phyloP scores from a whole-genome alignment of 2,329 filamentous ascomycete genomes.

The Passalora sequoiae region DNA sequence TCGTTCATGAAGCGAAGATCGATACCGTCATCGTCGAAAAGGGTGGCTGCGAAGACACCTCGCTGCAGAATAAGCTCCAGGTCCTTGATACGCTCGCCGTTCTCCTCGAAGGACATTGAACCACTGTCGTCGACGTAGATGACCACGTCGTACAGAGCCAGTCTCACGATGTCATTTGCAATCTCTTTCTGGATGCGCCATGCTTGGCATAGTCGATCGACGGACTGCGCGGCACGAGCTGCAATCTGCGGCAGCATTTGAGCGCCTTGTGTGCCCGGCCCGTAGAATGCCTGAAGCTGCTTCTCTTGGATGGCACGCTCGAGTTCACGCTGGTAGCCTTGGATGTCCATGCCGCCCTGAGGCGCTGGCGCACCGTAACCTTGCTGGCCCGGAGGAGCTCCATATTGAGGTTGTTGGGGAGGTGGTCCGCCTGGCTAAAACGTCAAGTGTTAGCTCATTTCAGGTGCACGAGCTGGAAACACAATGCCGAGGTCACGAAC shows the following conservation, averaged over 20 bases:
- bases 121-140: constrained; percentile 65
- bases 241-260: constrained; percentile 46
- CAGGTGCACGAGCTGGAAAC: too few relatives aligned
- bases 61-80: constrained; percentile 59
- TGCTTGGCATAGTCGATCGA: constrained; percentile 52
- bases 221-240: constrained; percentile 44
- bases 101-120: constrained; percentile 64
- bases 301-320: constrained; percentile 57
- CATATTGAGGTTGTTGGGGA: constrained; percentile 13
- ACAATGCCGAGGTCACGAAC: too few relatives aligned
- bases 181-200: constrained; percentile 57
- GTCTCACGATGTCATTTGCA: constrained; percentile 58
- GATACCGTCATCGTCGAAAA: constrained; percentile 67
- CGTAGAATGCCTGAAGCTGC: constrained; percentile 54
- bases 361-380: constrained; percentile 32
- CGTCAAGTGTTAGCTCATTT: too few relatives aligned
- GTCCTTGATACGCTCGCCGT: constrained; percentile 62
- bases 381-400: constrained; percentile 29
- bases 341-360: constrained; percentile 38
- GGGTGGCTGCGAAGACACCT: constrained; percentile 59
- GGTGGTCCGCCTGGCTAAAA: constrained; percentile 20
- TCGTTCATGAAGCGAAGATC: constrained; percentile 67
- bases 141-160: constrained; percentile 58
- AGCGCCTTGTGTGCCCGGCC: constrained; percentile 48
- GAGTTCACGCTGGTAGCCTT: constrained; percentile 54